These are phyloP conservation scores for Solanum etuberosum DNA, from an alignment of 257 asterid genomes.

Conservation along the genomic window DNA sequence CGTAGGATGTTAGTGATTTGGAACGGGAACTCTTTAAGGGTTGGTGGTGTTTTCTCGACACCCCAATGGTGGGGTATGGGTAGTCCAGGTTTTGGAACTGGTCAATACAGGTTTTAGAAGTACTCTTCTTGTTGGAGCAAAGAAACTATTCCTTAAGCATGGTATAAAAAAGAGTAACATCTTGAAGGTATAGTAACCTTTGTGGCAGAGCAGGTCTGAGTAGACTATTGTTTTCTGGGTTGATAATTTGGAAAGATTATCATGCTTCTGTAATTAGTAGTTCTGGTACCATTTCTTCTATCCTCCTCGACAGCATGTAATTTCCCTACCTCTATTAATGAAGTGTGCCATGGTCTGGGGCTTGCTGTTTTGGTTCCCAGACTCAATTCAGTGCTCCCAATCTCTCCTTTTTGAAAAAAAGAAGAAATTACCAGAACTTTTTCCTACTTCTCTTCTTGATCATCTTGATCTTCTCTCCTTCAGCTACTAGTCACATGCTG, in stretches of 20 bases:
- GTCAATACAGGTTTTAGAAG: not conserved
- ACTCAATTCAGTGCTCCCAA: not conserved
- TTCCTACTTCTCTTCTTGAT: not conserved
- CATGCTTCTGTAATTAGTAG: not conserved
- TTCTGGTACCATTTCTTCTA: not conserved
- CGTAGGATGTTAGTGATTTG: slow-evolving; percentile 23
- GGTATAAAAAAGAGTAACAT: not conserved
- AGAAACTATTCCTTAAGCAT: not conserved
- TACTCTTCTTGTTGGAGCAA: not conserved
- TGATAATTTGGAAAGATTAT: not conserved
- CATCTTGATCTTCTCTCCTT: not conserved
- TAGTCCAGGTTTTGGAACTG: not conserved
- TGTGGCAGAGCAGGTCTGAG: not conserved
- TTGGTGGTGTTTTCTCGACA: slow-evolving; percentile 6
- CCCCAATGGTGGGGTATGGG: not conserved
- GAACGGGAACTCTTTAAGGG: slow-evolving; percentile 18
- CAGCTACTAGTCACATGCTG: not conserved
- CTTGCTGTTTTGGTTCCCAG: not conserved
- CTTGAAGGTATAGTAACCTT: not conserved
- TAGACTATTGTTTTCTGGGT: not conserved
- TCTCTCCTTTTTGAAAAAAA: not conserved
- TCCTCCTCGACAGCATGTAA: not conserved
- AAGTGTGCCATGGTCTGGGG: not conserved
- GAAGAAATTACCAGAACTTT: not conserved
- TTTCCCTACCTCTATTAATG: not conserved